Evolutionary conservation across 495 filamentous ascomycete species (phyloP), one percentile per base, ranked within the genome.

Genomic region (Tuber indicum): DNA sequence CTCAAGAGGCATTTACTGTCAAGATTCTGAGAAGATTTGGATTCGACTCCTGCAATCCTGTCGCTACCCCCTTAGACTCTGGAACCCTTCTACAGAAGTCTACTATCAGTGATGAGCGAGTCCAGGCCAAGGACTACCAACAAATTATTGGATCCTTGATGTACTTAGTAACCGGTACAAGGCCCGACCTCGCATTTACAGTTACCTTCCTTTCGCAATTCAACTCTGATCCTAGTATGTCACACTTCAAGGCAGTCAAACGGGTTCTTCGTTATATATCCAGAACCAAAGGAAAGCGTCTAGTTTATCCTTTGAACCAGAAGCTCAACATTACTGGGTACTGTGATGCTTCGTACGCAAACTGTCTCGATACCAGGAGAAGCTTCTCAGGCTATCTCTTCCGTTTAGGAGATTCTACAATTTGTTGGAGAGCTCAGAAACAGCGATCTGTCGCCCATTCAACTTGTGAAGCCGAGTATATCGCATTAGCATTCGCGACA

Each of bases 121-220:
- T 36, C 8, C 14, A 79, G 49, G 41, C 26, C 2, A 19, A 32
- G 1, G 14, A 12, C 19, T 78, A 82, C 47, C 76, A 79, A 23
- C 23, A 76, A 66, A 42, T 42, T 42, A 42, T 42, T n/a, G n/a
- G n/a, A n/a, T n/a, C n/a, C n/a, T n/a, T n/a, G n/a, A n/a, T n/a
- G n/a, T n/a, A n/a, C n/a, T 7, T 2, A 7, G 7, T 42, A 2
- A 3, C 7, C 19, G 73, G 70, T 6, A 82, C 79, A 19, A 36
- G 76, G 41, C 79, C 79, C 44, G 81, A 82, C 71, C 49, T 82
- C 7, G 74, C 74, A 0, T 79, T 74, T 62, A 52, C 72, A 7
- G 46, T 76, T 1, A 73, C 73, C 2, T 44, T 36, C n/a, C 73
- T 81, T 2, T 76, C 72, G 3, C 75, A 81, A 75, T 78, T 66